Percentiles rank a stretch among this genome's conserved stretches.
phyloP scores from a whole-genome alignment of 768 basidiomycete genomes.

The Collybiopsis luxurians region DNA sequence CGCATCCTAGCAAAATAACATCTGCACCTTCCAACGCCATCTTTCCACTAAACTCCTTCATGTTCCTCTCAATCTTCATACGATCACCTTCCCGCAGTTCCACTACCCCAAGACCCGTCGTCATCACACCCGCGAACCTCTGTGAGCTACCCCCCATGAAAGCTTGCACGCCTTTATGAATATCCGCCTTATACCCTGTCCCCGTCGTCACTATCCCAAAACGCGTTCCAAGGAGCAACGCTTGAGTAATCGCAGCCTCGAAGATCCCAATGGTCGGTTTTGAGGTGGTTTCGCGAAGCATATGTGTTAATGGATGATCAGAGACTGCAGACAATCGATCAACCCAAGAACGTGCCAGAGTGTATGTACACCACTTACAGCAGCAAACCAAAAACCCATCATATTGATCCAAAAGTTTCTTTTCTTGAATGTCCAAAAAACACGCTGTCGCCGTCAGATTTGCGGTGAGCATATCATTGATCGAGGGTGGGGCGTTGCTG shows the following conservation, averaged over 20 bases:
- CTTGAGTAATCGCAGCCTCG: constrained; percentile 30
- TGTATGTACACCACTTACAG: constrained; percentile 18
- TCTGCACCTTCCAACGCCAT: constrained; percentile 31
- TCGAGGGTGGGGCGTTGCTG: constrained; percentile 26
- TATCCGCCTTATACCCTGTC: constrained; percentile 29
- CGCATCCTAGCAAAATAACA: constrained; percentile 37
- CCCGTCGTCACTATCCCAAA: constrained; percentile 38
- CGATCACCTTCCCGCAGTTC: constrained; percentile 31
- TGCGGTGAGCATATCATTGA: constrained; percentile 29
- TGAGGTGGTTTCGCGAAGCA: constrained; percentile 28
- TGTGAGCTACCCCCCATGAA: constrained; percentile 32
- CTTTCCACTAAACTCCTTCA: constrained; percentile 27
- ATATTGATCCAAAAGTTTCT: constrained; percentile 23
- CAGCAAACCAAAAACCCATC: constrained; percentile 39
- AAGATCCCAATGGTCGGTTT: constrained; percentile 35
- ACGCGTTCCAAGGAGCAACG: constrained; percentile 31
- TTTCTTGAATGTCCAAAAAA: constrained; percentile 23
- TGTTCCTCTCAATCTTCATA: constrained; percentile 22
- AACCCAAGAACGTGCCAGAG: too few species aligned
- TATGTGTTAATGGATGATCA: constrained; percentile 32
- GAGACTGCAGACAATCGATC: constrained; percentile 22
- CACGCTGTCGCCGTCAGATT: constrained; percentile 28
- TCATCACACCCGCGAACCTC: constrained; percentile 31
- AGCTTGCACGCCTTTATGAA: constrained; percentile 29
- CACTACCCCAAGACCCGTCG: constrained; percentile 30